Percentiles rank a stretch among this genome's conserved stretches.
These are phyloP conservation scores for Alternaria triticina DNA, from an alignment of 2,329 filamentous ascomycete species.

Conservation along the genomic window DNA sequence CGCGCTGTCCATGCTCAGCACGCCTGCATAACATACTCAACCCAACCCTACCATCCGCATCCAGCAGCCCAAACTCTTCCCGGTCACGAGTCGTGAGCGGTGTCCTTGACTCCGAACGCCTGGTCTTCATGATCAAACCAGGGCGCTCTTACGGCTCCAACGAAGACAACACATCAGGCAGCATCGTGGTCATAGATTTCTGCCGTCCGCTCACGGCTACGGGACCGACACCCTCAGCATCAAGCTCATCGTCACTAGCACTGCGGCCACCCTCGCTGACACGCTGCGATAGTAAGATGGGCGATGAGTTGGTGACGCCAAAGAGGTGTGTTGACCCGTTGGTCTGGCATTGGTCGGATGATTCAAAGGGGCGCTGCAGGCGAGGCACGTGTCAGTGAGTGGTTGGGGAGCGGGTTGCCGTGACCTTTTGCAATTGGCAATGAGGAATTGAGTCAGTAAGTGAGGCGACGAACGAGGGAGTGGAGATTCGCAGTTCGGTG, in stretches of 20 bases:
- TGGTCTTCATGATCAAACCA: conserved; percentile 45
- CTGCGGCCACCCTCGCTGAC: background rate
- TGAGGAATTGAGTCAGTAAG: too few species aligned
- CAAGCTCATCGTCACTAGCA: background rate
- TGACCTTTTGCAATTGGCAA: background rate
- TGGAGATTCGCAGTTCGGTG: background rate
- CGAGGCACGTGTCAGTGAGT: conserved; percentile 13
- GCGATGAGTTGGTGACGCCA: background rate
- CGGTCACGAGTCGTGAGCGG: too few species aligned
- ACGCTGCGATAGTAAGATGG: conserved; percentile 11
- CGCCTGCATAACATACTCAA: conserved; percentile 44
- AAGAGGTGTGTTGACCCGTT: background rate
- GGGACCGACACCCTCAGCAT: background rate
- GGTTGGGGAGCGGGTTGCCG: background rate
- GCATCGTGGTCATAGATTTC: conserved; percentile 45
- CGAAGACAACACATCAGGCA: conserved; percentile 29
- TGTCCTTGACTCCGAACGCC: conserved; percentile 38
- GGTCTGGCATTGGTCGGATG: conserved; percentile 16
- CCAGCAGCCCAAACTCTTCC: too few species aligned
- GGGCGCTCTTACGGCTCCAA: conserved; percentile 26
- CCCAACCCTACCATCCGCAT: too few species aligned
- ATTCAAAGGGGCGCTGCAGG: conserved; percentile 8
- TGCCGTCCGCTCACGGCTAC: conserved; percentile 13
- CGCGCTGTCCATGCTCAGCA: conserved; percentile 34
- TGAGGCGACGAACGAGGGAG: too few species aligned